These are phyloP conservation scores for Thielaviopsis cerberus DNA, from an alignment of 2,329 filamentous ascomycete species.

Conservation along the genomic window DNA sequence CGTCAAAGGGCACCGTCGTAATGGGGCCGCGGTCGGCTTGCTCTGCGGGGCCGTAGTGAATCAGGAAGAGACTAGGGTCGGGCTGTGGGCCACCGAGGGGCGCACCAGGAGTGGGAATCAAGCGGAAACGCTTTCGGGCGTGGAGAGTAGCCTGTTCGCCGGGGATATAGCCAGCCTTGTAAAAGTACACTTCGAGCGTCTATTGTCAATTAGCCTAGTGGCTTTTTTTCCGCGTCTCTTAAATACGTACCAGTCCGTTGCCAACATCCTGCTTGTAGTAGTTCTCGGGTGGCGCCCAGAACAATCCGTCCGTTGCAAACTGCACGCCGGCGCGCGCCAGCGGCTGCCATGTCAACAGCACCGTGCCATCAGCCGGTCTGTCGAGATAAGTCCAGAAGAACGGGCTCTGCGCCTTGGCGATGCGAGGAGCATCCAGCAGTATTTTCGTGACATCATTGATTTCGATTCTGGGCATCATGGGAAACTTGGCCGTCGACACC, in stretches of 20 bases:
- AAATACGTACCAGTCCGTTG: conserved; percentile 33
- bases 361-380: conserved; percentile 59
- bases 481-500: conserved; percentile 67
- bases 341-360: conserved; percentile 81
- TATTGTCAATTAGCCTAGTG: conserved; percentile 20
- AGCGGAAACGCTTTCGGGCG: conserved; percentile 68
- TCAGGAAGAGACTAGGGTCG: conserved; percentile 73
- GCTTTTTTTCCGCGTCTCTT: not conserved
- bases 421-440: conserved; percentile 65
- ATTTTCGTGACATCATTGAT: conserved; percentile 65
- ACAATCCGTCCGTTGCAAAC: conserved; percentile 79
- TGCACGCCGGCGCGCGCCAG: conserved; percentile 48
- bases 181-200: conserved; percentile 76
- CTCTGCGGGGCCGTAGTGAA: conserved; percentile 71
- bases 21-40: conserved; percentile 54
- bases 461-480: conserved; percentile 50
- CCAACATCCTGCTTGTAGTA: conserved; percentile 56
- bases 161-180: conserved; percentile 62
- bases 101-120: conserved; percentile 52
- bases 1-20: conserved; percentile 44
- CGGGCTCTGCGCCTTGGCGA: conserved; percentile 65
- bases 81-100: conserved; percentile 50
- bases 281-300: conserved; percentile 72
- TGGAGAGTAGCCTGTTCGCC: conserved; percentile 60
- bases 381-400: conserved; percentile 91